phyloP scores from a whole-genome alignment of 31 red algal species.

The Asparagopsis taxiformis region DNA sequence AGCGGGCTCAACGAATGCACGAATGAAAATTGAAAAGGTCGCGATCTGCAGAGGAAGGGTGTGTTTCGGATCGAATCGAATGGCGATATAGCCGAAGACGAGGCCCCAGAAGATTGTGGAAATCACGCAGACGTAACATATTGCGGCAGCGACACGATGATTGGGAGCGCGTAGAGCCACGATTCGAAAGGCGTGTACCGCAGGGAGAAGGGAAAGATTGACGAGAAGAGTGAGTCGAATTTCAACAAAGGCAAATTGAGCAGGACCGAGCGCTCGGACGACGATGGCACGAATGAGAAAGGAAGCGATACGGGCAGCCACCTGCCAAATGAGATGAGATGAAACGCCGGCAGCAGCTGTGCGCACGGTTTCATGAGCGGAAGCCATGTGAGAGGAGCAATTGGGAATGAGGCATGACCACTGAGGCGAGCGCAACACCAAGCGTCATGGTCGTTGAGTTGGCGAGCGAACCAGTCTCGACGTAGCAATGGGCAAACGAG shows the following conservation, averaged over 20 bases:
- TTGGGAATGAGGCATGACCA: too few relatives aligned
- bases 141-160: conserved; percentile 14
- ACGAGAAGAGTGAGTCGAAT: conserved; percentile 68
- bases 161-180: conserved; percentile 55
- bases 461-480: too few relatives aligned
- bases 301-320: conserved; percentile 50
- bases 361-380: conserved; percentile 36
- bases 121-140: conserved; percentile 24
- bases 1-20: conserved; percentile 52
- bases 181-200: conserved; percentile 56
- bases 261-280: conserved; percentile 71
- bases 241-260: conserved; percentile 74
- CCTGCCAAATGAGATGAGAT: conserved; percentile 53
- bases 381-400: too few relatives aligned
- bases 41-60: conserved; percentile 6
- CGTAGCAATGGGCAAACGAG: too few relatives aligned
- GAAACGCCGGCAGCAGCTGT: conserved; percentile 56
- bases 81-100: conserved; percentile 24
- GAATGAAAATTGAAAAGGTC: conserved; percentile 2
- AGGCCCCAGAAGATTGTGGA: conserved; percentile 31
- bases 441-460: too few relatives aligned
- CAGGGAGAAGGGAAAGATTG: conserved; percentile 59
- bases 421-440: too few relatives aligned
- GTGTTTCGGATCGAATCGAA: not conserved
- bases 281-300: conserved; percentile 67